phyloP scores from a whole-genome alignment of 73 alveolate genomes.

The Symbiodinium pilosum region DNA sequence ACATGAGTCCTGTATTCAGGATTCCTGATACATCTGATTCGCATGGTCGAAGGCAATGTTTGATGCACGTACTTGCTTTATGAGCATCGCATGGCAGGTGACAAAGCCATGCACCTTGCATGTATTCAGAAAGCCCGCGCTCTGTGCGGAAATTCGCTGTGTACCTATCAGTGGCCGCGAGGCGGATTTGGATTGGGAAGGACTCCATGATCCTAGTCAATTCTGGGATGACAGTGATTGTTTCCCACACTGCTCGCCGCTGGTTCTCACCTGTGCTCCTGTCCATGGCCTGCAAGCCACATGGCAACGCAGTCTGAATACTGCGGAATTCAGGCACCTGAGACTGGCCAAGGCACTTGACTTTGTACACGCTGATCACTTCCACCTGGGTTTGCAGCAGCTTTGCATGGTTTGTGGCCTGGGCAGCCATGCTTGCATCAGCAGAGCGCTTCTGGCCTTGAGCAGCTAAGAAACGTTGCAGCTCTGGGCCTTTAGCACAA shows the following conservation, averaged over 20 bases:
- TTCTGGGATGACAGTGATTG: neutral
- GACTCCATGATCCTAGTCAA: neutral
- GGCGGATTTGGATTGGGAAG: neutral
- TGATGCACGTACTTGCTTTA: neutral
- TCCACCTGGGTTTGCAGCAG: neutral
- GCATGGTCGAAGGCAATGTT: neutral
- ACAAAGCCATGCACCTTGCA: neutral
- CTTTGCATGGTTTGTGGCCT: conserved; percentile 14
- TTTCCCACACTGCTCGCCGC: neutral
- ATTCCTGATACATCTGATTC: neutral
- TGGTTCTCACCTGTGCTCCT: neutral
- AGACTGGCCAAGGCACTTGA: neutral
- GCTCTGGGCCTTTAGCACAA: neutral
- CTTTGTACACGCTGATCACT: neutral
- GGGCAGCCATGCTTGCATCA: neutral
- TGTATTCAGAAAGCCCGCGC: neutral
- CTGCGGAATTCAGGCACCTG: neutral
- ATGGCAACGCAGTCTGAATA: neutral
- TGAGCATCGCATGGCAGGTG: neutral
- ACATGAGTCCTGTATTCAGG: neutral
- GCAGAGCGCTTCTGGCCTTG: neutral
- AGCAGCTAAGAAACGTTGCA: neutral
- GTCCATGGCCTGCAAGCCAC: neutral
- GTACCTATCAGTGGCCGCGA: neutral
- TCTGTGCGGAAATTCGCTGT: neutral